Evolutionary conservation across 345 rosid genomes (phyloP), one percentile per base, ranked within the genome.

Genomic region (Clausena lansium): DNA sequence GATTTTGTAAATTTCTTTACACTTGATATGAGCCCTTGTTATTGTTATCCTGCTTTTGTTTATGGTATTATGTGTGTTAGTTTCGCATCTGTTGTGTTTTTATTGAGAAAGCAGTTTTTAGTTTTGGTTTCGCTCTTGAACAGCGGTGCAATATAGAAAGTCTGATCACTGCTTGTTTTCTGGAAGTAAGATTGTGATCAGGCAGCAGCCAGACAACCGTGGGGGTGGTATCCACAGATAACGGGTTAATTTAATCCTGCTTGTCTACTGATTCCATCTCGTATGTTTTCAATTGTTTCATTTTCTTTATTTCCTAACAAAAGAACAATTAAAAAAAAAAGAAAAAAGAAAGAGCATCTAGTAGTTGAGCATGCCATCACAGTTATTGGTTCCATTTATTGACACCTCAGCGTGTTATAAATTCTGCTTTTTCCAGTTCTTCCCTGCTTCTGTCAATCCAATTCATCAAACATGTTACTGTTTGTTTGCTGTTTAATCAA

Each of bases 191-290:
- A 45, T 9, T 45, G 69, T 22, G 76, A 74, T 81, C n/a, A 78
- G 88, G 85, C 85, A 69, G 85, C 88, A 87, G 91, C 86, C 88
- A 87, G 90, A 87, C 92, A 89, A 89, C 92, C 86, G 86, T 82
- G 86, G 87, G 30, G 85, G 84, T 87, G 90, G 80, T 69, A 81
- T 86, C 92, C 92, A 86, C 90, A 86, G 90, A 81, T 75, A 74
- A 61, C 73, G 83, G 85, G 85, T 22, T 38, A 9, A 57, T 66
- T 55, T 27, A 14, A 76, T 80, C 82, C 86, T 81, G 80, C 75
- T 82, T 73, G 81, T 87, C 88, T 86, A 85, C 91, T 87, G 81
- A 86, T 83, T 77, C 88, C 88, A 86, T 87, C 82, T 30, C 89
- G 85, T 86, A 86, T 84, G 50, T 82, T 57, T 57, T 20, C 38